A percentile compares a stretch with the other conserved stretches of the same genome.
Evolutionary conservation across 257 asterid species (phyloP).

Genomic region (Solanum lignicaule): DNA sequence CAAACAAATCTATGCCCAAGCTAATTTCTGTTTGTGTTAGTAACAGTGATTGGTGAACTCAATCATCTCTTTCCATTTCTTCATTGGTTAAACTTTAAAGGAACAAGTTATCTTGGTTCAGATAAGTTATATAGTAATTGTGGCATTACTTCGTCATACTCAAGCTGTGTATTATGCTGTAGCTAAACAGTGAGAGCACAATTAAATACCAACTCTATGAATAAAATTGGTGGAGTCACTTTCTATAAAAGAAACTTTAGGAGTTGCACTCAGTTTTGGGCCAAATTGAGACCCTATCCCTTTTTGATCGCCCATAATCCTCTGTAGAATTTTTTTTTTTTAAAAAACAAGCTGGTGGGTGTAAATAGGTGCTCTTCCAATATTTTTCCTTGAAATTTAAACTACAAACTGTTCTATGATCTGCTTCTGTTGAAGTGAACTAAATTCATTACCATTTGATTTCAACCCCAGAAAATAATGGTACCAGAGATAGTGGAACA

Average conservation of each 20-base stretch:
- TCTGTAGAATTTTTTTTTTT: neutral
- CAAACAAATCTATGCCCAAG: neutral
- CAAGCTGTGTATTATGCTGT: neutral
- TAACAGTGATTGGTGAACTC: neutral
- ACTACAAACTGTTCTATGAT: neutral
- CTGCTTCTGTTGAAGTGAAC: neutral
- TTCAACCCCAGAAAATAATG: conserved; percentile 6
- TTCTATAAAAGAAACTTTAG: neutral
- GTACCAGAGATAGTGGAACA: conserved; percentile 40
- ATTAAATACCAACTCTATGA: neutral
- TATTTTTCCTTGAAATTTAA: neutral
- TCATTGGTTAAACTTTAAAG: neutral
- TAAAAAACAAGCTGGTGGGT: neutral
- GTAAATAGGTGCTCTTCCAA: neutral
- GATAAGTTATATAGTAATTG: neutral
- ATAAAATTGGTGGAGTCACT: neutral
- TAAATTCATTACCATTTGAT: neutral
- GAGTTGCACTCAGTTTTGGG: neutral
- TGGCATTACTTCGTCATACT: neutral
- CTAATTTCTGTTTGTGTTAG: neutral
- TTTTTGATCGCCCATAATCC: neutral
- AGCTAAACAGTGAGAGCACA: neutral
- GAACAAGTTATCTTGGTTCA: neutral
- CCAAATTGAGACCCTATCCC: neutral
- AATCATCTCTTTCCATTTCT: neutral